Evolutionary conservation across 345 rosid species (phyloP), one percentile per base, ranked within the genome.

Genomic region (Noccaea caerulescens): DNA sequence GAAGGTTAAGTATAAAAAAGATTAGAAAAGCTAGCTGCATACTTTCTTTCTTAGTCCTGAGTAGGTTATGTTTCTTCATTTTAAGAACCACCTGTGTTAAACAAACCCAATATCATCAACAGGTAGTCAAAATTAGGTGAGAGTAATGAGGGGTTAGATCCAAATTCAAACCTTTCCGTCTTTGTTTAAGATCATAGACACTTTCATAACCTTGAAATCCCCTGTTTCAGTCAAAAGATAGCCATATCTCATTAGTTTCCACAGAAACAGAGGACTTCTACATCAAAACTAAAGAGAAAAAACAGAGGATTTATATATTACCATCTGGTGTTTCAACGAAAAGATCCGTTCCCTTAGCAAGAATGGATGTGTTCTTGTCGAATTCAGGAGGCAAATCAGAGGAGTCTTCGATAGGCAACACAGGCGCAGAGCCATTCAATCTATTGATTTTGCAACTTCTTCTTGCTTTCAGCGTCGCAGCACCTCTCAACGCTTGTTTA

Each of bases 321-420:
- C 99, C 97, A 41, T 94, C 89, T 4, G 93, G 87, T 34, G 91
- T 82, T 79, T 89, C 90, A 11, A 91, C 85, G 2, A 86, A 88
- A 38, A 94, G 93, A 63, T 85, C 76, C 0, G 94, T 58, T 46
- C 97, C 99, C 23, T 77, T 78, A 45, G 97, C 85, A 47, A 91
- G 91, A 11, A 86, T 27, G 3, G 83, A 82, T 45, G 78, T 80
- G 71, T 77, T 79, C 59, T 82, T 86, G 32, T 89, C 80, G 38
- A 94, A 86, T 66, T 94, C 85, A 53, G 86, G 80, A 50, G 85
- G 81, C 16, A 75, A 32, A 39, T 87, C 80, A 59, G 75, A 65
- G 4, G 56, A 81, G 57, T 85, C 87, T 72, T 87, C 86, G 3
- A 94, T 83, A 18, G 97, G 95, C 10, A 89, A 90, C 11, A 89